Evolutionary conservation across 1,284 basidiomycete species (phyloP).

Genomic region (Papiliotrema flavescens): DNA sequence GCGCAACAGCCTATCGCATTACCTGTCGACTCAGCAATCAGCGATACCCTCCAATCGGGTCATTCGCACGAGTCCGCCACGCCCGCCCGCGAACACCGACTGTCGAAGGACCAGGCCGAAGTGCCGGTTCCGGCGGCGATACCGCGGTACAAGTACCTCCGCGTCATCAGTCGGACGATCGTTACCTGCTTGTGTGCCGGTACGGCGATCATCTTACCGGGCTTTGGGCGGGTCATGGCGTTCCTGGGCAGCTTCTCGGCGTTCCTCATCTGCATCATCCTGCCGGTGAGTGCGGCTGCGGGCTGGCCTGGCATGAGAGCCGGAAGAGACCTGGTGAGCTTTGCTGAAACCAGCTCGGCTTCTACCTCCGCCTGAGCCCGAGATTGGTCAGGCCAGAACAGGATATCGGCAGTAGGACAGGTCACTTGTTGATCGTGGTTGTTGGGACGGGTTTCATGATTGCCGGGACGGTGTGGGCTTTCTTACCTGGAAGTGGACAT

Average conservation of each 20-base stretch:
- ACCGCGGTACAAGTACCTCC: neutral
- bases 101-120: neutral
- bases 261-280: constrained; percentile 76
- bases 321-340: no score
- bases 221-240: constrained; percentile 73
- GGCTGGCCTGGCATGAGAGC: no score
- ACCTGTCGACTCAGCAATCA: neutral
- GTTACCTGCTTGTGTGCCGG: constrained; percentile 34
- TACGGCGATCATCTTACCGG: constrained; percentile 40
- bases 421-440: constrained; percentile 60
- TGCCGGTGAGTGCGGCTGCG: constrained; percentile 67
- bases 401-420: constrained; percentile 51
- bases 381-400: constrained; percentile 7
- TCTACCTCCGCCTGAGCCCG: constrained; percentile 40
- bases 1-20: neutral
- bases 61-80: neutral
- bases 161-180: constrained; percentile 33
- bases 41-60: neutral
- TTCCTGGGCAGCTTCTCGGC: constrained; percentile 84
- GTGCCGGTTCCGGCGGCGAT: neutral
- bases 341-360: constrained; percentile 29
- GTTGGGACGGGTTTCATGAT: constrained; percentile 63
- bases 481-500: constrained; percentile 49
- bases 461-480: constrained; percentile 73
- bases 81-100: neutral